Percentiles rank a stretch among this genome's conserved stretches.
phyloP scores from a whole-genome alignment of 2,329 filamentous ascomycete genomes.

The Colletotrichum camelliae region DNA sequence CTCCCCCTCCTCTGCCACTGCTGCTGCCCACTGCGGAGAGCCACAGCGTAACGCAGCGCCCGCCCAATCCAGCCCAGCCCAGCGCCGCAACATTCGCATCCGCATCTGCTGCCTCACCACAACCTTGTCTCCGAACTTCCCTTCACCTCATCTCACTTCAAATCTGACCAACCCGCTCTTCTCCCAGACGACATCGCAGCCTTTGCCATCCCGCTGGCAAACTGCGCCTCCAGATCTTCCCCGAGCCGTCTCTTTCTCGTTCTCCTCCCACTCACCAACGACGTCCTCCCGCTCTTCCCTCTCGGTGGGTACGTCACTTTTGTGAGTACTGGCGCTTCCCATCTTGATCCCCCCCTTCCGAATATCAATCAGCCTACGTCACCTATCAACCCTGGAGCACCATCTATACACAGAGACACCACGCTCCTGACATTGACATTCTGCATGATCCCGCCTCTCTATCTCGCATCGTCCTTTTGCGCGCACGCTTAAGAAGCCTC shows the following conservation, averaged over 20 bases:
- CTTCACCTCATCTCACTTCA: neutral
- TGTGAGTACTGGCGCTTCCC: conserved; percentile 4
- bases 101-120: conserved; percentile 2
- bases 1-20: neutral
- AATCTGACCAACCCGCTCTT: neutral
- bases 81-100: conserved; percentile 4
- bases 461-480: neutral
- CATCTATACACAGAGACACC: neutral
- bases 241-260: neutral
- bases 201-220: conserved; percentile 2
- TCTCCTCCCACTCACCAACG: neutral
- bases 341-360: neutral
- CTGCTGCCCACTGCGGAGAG: neutral
- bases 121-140: neutral
- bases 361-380: conserved; percentile 12
- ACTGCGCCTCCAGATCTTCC: neutral
- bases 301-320: conserved; percentile 14
- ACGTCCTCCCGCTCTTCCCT: neutral
- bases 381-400: neutral
- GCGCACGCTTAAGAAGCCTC: neutral
- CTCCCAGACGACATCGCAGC: conserved; percentile 1
- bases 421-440: neutral
- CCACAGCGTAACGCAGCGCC: neutral
- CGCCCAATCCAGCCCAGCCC: neutral
- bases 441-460: neutral